Evolutionary conservation across 768 basidiomycete species (phyloP).

Genomic region (Imleria badia): DNA sequence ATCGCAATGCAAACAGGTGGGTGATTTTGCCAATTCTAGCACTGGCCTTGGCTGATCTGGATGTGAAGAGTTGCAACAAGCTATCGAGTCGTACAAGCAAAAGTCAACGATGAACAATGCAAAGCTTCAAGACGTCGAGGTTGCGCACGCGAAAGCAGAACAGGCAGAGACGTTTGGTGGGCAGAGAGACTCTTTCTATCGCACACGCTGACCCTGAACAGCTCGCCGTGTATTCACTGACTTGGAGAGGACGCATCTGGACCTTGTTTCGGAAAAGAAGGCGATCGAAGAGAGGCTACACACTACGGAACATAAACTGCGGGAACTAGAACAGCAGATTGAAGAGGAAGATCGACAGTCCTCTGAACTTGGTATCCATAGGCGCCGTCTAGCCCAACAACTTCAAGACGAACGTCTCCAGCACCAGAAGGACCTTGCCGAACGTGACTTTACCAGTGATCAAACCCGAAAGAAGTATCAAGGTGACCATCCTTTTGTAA

Average conservation of each 20-base stretch:
- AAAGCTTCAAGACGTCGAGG: conserved; percentile 66
- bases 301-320: conserved; percentile 50
- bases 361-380: conserved; percentile 61
- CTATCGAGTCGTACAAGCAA: conserved; percentile 62
- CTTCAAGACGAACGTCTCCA: conserved; percentile 77
- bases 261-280: conserved; percentile 52
- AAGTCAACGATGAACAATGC: conserved; percentile 59
- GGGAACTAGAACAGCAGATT: conserved; percentile 59
- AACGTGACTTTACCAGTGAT: conserved; percentile 74
- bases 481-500: conserved; percentile 40
- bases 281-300: conserved; percentile 49
- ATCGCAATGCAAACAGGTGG: conserved; percentile 59
- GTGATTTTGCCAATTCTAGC: conserved; percentile 3
- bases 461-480: conserved; percentile 88
- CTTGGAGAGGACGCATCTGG: conserved; percentile 55
- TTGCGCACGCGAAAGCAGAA: conserved; percentile 62
- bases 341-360: conserved; percentile 69
- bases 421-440: conserved; percentile 76
- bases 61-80: conserved; percentile 56
- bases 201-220: conserved; percentile 28
- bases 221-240: conserved; percentile 63
- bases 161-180: conserved; percentile 64
- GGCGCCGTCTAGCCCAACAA: conserved; percentile 69
- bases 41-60: background rate
- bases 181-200: conserved; percentile 5